phyloP scores from a whole-genome alignment of 148 eudicot genomes.

The Polygonum aviculare region DNA sequence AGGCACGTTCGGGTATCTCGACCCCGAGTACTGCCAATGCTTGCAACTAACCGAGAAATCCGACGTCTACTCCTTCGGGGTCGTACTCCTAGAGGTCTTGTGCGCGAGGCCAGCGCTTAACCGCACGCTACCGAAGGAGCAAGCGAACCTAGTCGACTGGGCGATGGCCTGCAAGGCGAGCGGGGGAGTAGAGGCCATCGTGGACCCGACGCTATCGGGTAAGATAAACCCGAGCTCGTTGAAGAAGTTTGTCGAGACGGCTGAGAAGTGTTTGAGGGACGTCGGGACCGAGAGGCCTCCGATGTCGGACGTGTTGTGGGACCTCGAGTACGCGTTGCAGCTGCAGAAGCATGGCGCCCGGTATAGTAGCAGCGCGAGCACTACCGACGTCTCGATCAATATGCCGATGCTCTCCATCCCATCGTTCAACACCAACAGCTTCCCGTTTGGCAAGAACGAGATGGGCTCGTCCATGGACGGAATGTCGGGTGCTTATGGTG shows the following conservation, averaged over 20 bases:
- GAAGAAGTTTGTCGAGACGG: constrained; percentile 32
- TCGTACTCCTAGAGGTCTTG: constrained; percentile 49
- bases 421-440: neutral
- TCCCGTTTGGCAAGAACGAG: neutral
- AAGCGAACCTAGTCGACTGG: constrained; percentile 41
- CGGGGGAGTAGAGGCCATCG: constrained; percentile 24
- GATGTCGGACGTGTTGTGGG: constrained; percentile 51
- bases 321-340: constrained; percentile 37
- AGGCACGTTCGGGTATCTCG: constrained; percentile 57
- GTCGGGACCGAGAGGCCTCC: constrained; percentile 30
- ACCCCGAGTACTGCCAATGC: constrained; percentile 40
- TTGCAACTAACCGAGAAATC: constrained; percentile 42
- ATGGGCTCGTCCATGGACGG: neutral
- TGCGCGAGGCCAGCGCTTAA: constrained; percentile 40
- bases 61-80: constrained; percentile 57
- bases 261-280: constrained; percentile 31
- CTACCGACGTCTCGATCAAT: neutral
- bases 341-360: neutral
- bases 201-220: constrained; percentile 34
- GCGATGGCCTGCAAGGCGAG: constrained; percentile 20
- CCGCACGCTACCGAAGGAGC: constrained; percentile 22
- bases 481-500: neutral
- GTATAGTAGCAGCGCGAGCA: neutral
- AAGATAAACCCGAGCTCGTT: constrained; percentile 31
- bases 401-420: constrained; percentile 4